Evolutionary conservation across 1,284 basidiomycete species (phyloP).

Genomic region (Ceratobasidium sp.): DNA sequence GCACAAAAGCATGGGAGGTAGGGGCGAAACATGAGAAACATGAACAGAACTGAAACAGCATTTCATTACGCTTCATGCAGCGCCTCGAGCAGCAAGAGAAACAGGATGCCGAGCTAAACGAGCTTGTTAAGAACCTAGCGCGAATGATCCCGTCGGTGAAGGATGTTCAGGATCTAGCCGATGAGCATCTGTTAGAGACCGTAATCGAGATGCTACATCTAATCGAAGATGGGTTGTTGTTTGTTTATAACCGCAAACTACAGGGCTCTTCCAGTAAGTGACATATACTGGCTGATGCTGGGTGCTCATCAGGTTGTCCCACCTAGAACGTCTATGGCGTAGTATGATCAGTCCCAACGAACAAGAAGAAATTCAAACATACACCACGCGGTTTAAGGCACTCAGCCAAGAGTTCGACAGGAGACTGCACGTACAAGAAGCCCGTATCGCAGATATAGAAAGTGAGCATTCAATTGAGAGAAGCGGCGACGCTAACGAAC

Average conservation of each 20-base stretch:
- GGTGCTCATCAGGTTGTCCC: not conserved
- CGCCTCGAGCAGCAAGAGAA: not conserved
- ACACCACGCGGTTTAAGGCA: no score
- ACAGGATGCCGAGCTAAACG: not conserved
- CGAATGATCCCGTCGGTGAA: not conserved
- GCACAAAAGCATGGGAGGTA: slow-evolving; percentile 28
- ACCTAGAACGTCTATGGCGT: no score
- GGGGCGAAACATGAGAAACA: no score
- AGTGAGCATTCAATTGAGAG: no score
- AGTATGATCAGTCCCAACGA: not conserved
- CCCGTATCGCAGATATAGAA: not conserved
- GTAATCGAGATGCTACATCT: not conserved
- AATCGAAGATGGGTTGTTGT: slow-evolving; percentile 1
- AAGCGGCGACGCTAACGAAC: not conserved
- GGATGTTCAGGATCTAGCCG: not conserved
- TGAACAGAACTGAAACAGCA: not conserved
- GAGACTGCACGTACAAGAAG: not conserved
- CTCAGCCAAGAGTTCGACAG: no score
- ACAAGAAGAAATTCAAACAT: not conserved
- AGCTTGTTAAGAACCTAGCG: not conserved
- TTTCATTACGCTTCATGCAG: not conserved
- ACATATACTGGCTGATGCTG: no score
- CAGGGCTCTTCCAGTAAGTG: no score
- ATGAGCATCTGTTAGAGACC: slow-evolving; percentile 1
- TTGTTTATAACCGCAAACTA: no score